Conservation (phyloP, 31 red algal species). For the Pterothamnion heteromorphum region DNA sequence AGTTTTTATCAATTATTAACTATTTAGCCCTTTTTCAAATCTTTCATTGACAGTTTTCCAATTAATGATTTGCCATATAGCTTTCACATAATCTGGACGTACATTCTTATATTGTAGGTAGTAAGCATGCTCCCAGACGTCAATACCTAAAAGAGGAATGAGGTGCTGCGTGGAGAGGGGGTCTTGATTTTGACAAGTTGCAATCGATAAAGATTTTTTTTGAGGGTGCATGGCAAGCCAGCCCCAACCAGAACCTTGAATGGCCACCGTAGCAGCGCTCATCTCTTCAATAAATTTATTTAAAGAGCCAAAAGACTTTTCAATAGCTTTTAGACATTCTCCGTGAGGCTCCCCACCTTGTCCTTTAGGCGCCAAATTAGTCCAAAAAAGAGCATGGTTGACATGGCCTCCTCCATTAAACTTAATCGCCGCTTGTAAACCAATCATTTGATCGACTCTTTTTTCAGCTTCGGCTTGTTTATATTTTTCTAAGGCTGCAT, state of each 20-base stretch:
- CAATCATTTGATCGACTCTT: background rate
- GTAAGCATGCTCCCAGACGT: conserved; percentile 97
- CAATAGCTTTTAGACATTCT: conserved; percentile 81
- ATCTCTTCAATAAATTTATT: conserved; percentile 89
- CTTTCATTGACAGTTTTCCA: conserved; percentile 55
- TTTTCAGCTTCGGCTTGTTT: no score
- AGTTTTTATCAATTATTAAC: no score
- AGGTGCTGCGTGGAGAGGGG: conserved; percentile 91
- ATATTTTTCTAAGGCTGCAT: conserved; percentile 63
- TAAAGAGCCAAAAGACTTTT: conserved; percentile 80
- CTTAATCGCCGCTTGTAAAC: conserved; percentile 74
- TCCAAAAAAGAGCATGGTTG: conserved; percentile 98
- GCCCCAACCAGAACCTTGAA: conserved; percentile 97
- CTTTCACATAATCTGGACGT: conserved; percentile 91
- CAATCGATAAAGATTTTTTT: conserved; percentile 83
- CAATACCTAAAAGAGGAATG: conserved; percentile 82
- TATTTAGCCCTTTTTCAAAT: no score
- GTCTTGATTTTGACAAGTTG: conserved; percentile 95
- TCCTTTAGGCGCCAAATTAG: conserved; percentile 66
- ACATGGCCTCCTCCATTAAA: conserved; percentile 96
- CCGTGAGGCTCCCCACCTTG: conserved; percentile 57
- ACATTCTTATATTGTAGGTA: conserved; percentile 97
- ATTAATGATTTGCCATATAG: conserved; percentile 97
- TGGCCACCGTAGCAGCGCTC: conserved; percentile 82
- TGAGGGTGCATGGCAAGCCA: conserved; percentile 78